Conservation (phyloP, 371 early-diverging fungal genomes). For the Basidiobolus meristosporus region DNA sequence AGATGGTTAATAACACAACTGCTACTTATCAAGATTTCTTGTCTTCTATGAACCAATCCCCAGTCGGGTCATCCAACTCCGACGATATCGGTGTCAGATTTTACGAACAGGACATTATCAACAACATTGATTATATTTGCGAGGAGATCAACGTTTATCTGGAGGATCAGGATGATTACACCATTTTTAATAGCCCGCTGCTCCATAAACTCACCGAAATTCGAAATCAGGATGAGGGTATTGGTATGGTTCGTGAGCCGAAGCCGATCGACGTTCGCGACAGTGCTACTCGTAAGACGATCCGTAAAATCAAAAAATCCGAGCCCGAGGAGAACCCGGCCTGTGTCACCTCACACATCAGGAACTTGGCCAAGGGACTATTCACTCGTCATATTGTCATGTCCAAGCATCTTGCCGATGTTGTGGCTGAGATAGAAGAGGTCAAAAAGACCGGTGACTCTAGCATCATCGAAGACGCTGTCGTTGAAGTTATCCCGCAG, state of each 20-base stretch:
- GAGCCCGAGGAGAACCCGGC: slow-evolving; percentile 11
- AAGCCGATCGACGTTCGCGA: background rate
- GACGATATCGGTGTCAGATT: slow-evolving; percentile 2
- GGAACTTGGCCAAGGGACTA: slow-evolving; percentile 18
- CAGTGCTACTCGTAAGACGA: slow-evolving; percentile 2
- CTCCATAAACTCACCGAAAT: slow-evolving; percentile 5
- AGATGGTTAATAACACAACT: slow-evolving; percentile 3
- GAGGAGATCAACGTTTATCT: slow-evolving; percentile 10
- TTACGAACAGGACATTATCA: slow-evolving; percentile 9
- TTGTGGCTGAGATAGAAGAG: no score
- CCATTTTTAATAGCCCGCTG: slow-evolving; percentile 7
- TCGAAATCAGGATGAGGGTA: background rate
- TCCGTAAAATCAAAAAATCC: slow-evolving; percentile 1
- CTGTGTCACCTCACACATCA: slow-evolving; percentile 21
- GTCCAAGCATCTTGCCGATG: slow-evolving; percentile 9
- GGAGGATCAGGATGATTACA: slow-evolving; percentile 6
- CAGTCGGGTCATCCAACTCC: slow-evolving; percentile 1
- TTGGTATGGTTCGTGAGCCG: background rate
- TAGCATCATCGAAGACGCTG: slow-evolving; percentile 9
- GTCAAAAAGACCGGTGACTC: slow-evolving; percentile 8
- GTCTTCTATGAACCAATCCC: slow-evolving; percentile 4
- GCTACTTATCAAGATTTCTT: slow-evolving; percentile 9
- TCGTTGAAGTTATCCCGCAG: slow-evolving; percentile 5
- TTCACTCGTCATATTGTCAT: slow-evolving; percentile 14
- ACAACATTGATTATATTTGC: slow-evolving; percentile 8